A percentile compares a stretch with the other conserved stretches of the same genome.
phyloP scores from a whole-genome alignment of 176 grass and related monocot species.

The Coix lacrymajobi region DNA sequence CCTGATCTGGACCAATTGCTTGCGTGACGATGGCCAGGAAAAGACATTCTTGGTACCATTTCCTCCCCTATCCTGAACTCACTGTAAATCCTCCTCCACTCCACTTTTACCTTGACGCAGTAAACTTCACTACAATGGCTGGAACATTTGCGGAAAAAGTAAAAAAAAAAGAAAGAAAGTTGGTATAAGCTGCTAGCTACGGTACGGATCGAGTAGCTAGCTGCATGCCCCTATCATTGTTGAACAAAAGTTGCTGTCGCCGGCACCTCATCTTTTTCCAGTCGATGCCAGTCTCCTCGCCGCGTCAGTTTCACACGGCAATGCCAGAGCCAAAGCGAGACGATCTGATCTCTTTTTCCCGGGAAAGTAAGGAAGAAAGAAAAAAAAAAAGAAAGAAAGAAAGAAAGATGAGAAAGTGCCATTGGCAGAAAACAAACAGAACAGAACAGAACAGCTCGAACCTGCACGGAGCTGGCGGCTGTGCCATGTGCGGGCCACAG shows the following conservation, averaged over 20 bases:
- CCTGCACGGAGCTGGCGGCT: not conserved
- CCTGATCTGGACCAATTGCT: not conserved
- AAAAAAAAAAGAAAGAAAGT: not conserved
- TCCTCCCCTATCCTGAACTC: not conserved
- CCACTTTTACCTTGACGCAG: not conserved
- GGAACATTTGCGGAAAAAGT: not conserved
- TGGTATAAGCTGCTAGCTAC: not conserved
- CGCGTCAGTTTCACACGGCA: conserved; percentile 28
- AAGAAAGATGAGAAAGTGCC: not conserved
- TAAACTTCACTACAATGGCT: not conserved
- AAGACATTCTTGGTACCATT: not conserved
- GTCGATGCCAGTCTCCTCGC: not conserved
- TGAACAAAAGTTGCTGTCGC: not conserved
- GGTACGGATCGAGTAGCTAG: too few relatives aligned
- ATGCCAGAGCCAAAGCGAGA: not conserved
- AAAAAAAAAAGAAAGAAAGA: too few relatives aligned
- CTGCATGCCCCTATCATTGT: not conserved
- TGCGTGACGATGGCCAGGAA: not conserved
- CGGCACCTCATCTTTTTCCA: not conserved
- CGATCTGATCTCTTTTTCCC: not conserved
- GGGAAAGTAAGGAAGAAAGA: too few relatives aligned
- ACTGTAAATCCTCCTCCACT: not conserved
- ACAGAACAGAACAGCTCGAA: not conserved
- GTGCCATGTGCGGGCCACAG: conserved; percentile 9
- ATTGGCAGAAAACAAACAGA: not conserved